A percentile compares a stretch with the other conserved stretches of the same genome.
Evolutionary conservation across 768 basidiomycete genomes (phyloP).

Genomic region (Mycena vitilis): DNA sequence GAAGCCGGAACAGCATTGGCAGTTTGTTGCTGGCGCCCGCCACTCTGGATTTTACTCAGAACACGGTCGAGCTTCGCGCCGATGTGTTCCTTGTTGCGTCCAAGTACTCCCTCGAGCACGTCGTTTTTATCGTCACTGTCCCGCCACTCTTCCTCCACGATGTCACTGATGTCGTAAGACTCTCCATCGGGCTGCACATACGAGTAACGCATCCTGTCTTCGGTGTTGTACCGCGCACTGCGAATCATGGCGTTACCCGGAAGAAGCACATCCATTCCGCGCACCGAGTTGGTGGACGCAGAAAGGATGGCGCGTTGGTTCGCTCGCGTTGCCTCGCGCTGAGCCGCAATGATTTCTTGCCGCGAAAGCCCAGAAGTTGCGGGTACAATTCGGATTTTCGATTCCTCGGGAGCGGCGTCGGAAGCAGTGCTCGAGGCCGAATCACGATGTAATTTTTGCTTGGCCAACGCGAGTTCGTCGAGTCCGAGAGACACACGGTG

Average conservation of each 20-base stretch:
- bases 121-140: constrained; percentile 66
- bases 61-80: constrained; percentile 81
- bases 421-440: constrained; percentile 71
- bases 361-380: constrained; percentile 56
- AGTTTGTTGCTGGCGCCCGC: constrained; percentile 39
- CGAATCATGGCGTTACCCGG: constrained; percentile 89
- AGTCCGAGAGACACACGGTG: constrained; percentile 80
- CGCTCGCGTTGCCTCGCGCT: constrained; percentile 86
- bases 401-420: constrained; percentile 48
- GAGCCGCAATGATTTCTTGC: constrained; percentile 94
- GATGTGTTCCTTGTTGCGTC: constrained; percentile 66
- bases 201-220: constrained; percentile 89
- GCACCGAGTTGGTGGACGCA: constrained; percentile 83
- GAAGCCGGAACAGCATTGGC: constrained; percentile 32
- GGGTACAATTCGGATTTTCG: constrained; percentile 4
- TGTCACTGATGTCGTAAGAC: constrained; percentile 92
- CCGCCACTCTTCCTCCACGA: constrained; percentile 91
- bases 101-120: constrained; percentile 74
- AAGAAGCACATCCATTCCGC: constrained; percentile 90
- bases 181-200: constrained; percentile 93
- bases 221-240: constrained; percentile 78
- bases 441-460: constrained; percentile 74
- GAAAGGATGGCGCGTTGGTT: constrained; percentile 87
- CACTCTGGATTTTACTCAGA: constrained; percentile 79
- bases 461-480: constrained; percentile 79